Conservation (phyloP, 176 grass and related monocot species). For the Oryza glumipatula region DNA sequence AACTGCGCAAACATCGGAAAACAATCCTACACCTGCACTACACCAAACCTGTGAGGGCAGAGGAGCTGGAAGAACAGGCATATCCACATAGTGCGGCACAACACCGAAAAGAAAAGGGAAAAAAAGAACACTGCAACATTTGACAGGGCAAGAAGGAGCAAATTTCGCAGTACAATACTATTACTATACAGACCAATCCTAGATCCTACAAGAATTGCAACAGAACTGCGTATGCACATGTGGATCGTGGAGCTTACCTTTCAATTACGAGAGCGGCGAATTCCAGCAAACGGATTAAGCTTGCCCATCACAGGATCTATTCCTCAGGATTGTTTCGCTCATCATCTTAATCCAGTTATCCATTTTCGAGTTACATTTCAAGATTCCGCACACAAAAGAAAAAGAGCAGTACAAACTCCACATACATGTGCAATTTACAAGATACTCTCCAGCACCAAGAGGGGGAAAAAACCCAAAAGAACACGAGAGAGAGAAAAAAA, state of each 20-base stretch:
- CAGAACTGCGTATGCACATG: slow-evolving; percentile 31
- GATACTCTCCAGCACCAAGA: background rate
- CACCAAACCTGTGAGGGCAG: slow-evolving; percentile 35
- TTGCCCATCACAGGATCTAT: slow-evolving; percentile 53
- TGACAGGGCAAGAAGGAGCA: background rate
- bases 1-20: background rate
- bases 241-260: slow-evolving; percentile 66
- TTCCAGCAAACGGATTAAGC: slow-evolving; percentile 43
- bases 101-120: background rate
- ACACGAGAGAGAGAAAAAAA: background rate
- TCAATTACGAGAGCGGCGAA: slow-evolving; percentile 28
- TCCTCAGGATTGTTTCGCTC: slow-evolving; percentile 48
- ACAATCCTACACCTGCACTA: slow-evolving; percentile 4
- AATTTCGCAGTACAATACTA: slow-evolving; percentile 24
- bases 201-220: slow-evolving; percentile 17
- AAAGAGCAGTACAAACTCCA: slow-evolving; percentile 14
- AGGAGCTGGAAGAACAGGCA: slow-evolving; percentile 19
- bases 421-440: slow-evolving; percentile 35
- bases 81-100: slow-evolving; percentile 25
- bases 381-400: slow-evolving; percentile 2
- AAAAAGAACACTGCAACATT: slow-evolving; percentile 18
- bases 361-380: slow-evolving; percentile 37
- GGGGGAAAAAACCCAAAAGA: slow-evolving; percentile 2
- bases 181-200: slow-evolving; percentile 10
- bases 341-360: slow-evolving; percentile 31